Base-by-base conservation (phyloP, 176 grass and related monocot genomes). In the Phoenix roebelenii region DNA sequence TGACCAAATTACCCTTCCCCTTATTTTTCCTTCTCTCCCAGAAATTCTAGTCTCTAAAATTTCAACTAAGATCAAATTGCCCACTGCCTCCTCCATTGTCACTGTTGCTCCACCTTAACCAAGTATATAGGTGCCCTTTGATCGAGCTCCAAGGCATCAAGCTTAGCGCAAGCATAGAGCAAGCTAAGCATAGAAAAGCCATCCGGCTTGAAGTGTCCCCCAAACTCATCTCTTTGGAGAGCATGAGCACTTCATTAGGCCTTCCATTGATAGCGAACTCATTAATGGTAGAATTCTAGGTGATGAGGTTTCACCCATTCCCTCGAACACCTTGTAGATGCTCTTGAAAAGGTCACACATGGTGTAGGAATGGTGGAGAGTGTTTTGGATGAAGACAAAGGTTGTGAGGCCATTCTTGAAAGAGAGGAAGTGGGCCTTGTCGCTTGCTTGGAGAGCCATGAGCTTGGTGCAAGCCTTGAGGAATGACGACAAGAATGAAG, bases 131-230 rank as follows among this genome's bases (percentile, higher is more conserved):
- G 85, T 3, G 82, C 17, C 72, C 90, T 83, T 52, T 77, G 65
- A 30, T 85, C 82, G 1, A 89, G 83, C 18, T 73, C 70, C 2
- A 86, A 72, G 0, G 71, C 79, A 3, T 76, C 74, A 25, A 95
- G 63, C 67, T 95, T 85, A 0, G 85, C 82, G 5, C 76, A 81
- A 1, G 79, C 90, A 0, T 72, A 85, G 25, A 89, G 60, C 20
- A 89, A 73, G 67, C 80, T 86, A 35, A 95, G 82, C 68, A 95
- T 73, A 3, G 79, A 86, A 67, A 89, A 95, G 4, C 82, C 85
- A 54, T 89, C 74, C 0, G 67, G 76, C 51, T 54, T 3, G 4
- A 79, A 72, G 16, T 69, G 0, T 49, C 79, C 23, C 75, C 50
- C 15, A 17, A 19, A 14, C 64, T 0, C 82, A 89, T 95, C 54